Evolutionary conservation across 306 rosid species (phyloP).

Genomic region (Malus asiatica): DNA sequence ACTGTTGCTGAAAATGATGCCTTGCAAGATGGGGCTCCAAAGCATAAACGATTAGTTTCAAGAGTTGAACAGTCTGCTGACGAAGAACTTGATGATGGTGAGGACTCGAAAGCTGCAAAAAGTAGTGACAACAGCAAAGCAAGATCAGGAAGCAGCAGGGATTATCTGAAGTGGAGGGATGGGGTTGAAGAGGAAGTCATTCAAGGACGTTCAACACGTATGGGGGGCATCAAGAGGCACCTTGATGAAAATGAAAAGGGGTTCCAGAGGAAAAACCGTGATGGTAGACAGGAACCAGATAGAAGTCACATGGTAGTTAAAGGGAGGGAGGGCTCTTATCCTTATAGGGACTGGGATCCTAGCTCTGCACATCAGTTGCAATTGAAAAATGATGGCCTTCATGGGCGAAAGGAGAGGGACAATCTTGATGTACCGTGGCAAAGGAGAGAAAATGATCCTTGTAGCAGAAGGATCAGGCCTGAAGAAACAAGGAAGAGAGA

Average conservation of each 20-base stretch:
- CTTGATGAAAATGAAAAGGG: constrained; percentile 60
- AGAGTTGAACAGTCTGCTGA: constrained; percentile 48
- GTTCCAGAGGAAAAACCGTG: constrained; percentile 47
- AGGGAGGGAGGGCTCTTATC: constrained; percentile 61
- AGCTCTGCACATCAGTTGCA: constrained; percentile 51
- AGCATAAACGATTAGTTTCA: constrained; percentile 41
- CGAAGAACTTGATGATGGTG: constrained; percentile 60
- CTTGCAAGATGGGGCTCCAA: constrained; percentile 34
- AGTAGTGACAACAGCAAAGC: constrained; percentile 98
- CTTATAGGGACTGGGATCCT: constrained; percentile 67
- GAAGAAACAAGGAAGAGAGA: constrained; percentile 92
- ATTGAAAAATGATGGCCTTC: constrained; percentile 61
- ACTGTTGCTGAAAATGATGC: constrained; percentile 21
- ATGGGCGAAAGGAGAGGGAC: constrained; percentile 75
- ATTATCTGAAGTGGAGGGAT: constrained; percentile 62
- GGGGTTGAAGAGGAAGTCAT: constrained; percentile 85
- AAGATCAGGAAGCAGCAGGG: constrained; percentile 89
- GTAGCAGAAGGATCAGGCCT: constrained; percentile 58
- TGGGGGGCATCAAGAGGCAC: constrained; percentile 40
- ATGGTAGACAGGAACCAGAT: constrained; percentile 63
- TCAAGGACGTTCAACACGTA: constrained; percentile 59
- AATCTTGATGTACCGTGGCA: constrained; percentile 65
- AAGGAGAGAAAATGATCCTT: constrained; percentile 74
- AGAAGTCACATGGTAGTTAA: constrained; percentile 47
- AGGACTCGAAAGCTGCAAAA: constrained; percentile 82